phyloP scores from a whole-genome alignment of 306 rosid genomes.

The Ceratonia siliqua region DNA sequence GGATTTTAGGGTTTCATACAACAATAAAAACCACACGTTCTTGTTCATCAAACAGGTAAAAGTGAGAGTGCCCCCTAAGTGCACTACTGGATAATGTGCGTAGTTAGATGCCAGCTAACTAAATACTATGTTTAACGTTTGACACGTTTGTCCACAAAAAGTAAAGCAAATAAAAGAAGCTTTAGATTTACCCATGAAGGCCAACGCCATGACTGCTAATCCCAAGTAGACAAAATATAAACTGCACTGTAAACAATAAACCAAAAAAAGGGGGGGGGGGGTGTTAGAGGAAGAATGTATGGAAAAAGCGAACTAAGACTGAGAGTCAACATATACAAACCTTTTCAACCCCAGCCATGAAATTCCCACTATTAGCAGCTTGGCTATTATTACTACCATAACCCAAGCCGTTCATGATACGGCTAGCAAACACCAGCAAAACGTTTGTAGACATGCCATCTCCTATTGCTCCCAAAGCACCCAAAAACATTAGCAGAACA shows the following conservation, averaged over 20 bases:
- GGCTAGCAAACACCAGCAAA: conserved; percentile 77
- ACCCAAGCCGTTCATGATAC: conserved; percentile 91
- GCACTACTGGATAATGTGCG: neutral
- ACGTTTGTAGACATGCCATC: conserved; percentile 93
- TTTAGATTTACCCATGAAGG: conserved; percentile 82
- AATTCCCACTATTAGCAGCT: conserved; percentile 44
- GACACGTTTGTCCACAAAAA: conserved; percentile 39
- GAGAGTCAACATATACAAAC: conserved; percentile 39
- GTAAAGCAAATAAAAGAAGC: conserved; percentile 29
- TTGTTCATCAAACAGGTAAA: neutral
- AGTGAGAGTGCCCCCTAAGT: neutral
- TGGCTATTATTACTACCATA: conserved; percentile 39
- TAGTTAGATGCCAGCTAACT: neutral
- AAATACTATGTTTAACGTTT: neutral
- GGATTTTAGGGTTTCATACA: conserved; percentile 41
- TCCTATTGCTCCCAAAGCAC: conserved; percentile 85
- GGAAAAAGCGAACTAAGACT: neutral
- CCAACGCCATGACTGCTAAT: conserved; percentile 74
- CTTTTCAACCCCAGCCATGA: conserved; percentile 81
- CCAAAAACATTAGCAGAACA: conserved; percentile 70
- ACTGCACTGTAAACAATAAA: conserved; percentile 72
- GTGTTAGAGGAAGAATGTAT: neutral
- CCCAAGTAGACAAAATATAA: conserved; percentile 97
- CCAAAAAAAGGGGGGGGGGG: neutral
- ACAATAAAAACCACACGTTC: neutral